phyloP scores from a whole-genome alignment of 768 basidiomycete species.

The Leccinellum rugosiceps region DNA sequence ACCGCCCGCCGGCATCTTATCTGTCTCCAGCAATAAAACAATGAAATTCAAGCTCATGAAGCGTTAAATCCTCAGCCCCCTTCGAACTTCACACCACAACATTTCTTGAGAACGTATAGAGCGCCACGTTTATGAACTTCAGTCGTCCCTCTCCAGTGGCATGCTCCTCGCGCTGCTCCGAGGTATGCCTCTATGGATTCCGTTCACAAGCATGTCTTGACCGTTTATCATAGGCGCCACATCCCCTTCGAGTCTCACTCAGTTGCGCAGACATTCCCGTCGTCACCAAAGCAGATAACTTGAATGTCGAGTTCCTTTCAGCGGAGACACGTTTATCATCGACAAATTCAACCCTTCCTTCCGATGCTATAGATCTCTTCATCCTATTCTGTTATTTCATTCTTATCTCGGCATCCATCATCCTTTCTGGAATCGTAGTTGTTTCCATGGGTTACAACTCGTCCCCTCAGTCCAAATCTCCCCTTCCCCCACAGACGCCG shows the following conservation, averaged over 20 bases:
- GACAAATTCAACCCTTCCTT: neutral
- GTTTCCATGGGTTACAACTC: fast-evolving
- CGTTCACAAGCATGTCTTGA: neutral
- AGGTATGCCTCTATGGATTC: neutral
- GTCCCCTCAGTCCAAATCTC: neutral
- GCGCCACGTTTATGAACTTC: neutral
- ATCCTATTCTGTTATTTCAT: conserved; percentile 5
- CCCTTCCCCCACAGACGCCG: too few species aligned
- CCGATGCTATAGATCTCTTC: conserved; percentile 7
- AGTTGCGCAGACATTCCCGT: neutral
- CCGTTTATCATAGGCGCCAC: neutral
- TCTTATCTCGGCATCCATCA: conserved; percentile 1
- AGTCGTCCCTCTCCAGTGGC: neutral
- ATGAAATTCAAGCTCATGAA: too few species aligned
- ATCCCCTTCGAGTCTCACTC: neutral
- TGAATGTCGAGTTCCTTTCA: neutral
- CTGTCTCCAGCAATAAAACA: too few species aligned
- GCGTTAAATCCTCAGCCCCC: neutral
- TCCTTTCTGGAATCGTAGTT: conserved; percentile 3
- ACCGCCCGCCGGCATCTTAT: too few species aligned
- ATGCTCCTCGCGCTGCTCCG: neutral
- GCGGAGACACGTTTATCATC: neutral
- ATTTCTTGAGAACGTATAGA: neutral
- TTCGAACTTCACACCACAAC: neutral
- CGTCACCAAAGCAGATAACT: neutral